Base-by-base conservation (phyloP, 78 protist genomes). In the Dictyostelium intermedium region DNA sequence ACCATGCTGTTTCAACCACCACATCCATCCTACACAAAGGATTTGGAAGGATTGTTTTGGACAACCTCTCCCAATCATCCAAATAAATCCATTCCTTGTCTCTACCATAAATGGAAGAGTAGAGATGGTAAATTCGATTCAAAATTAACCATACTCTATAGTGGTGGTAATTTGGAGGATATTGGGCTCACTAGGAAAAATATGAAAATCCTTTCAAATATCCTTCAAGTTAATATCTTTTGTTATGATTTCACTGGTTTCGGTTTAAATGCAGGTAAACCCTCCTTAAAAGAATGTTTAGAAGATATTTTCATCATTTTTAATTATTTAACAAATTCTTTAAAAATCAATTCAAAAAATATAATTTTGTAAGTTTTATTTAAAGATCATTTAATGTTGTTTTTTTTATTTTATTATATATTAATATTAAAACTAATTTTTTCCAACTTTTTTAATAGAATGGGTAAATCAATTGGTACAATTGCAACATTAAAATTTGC, bases 401-500 rank as follows among this genome's bases (percentile, higher is more conserved):
- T 37, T 35, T 73, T 18, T 2, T 73, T 73, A 25, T 63, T 45
- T 61, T 50, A 70, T 70, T 72, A 27, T 20, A n/a, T 66, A 66
- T 66, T 66, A 66, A 5, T 39, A 60, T 60, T 60, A 13, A 6
- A 23, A 23, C 23, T 39, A 39, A 10, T 47, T 47, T 60, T 60
- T 60, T 5, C 16, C 23, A n/a, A n/a, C 25, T n/a, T 32, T 14
- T 73, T 39, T 34, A 30, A 32, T 34, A 85, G 91, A 76, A 89
- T 89, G 94, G 87, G 83, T n/a, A 89, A 89, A 23, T 80, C 87
- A 30, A 89, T 89, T 47, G 94, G 94, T 63, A 69, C 94, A 13
- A 89, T 89, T 50, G 11, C 81, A 41, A 80, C 69, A 14, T n/a
- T 89, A 69, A 78, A 89, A 32, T 89, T 89, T 80, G 87, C 94